A percentile compares a stretch with the other conserved stretches of the same genome.
Conservation (phyloP, 2,329 filamentous ascomycete species). For the Aureobasidium sp. region DNA sequence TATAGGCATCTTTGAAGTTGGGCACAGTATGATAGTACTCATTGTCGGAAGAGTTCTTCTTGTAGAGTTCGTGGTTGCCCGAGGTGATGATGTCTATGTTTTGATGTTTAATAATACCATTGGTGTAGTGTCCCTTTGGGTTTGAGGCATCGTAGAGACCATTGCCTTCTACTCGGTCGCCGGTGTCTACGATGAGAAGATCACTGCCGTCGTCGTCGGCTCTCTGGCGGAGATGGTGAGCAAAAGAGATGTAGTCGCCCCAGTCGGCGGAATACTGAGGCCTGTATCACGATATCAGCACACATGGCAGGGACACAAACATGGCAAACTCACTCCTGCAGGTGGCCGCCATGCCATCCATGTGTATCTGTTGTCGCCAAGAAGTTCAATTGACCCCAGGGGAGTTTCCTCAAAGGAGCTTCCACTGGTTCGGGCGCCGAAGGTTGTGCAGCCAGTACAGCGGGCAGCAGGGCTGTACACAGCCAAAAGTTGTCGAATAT, state of each 20-base stretch:
- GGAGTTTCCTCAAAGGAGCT: conserved; percentile 74
- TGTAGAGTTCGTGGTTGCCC: conserved; percentile 95
- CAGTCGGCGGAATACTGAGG: conserved; percentile 92
- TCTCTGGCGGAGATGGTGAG: conserved; percentile 68
- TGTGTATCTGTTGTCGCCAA: conserved; percentile 93
- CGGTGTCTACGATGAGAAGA: conserved; percentile 88
- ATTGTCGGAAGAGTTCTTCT: conserved; percentile 65
- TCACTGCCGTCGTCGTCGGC: conserved; percentile 75
- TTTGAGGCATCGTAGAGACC: conserved; percentile 85
- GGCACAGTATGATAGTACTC: conserved; percentile 78
- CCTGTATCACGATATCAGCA: conserved; percentile 36
- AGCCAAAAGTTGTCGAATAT: conserved; percentile 19
- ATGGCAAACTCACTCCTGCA: conserved; percentile 63
- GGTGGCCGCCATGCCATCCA: conserved; percentile 89
- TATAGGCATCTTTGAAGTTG: conserved; percentile 70
- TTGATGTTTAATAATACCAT: conserved; percentile 78
- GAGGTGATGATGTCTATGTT: conserved; percentile 76
- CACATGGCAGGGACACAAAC: neutral
- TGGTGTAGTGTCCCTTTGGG: conserved; percentile 83
- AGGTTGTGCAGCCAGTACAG: conserved; percentile 55
- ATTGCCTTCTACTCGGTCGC: conserved; percentile 89
- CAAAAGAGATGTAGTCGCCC: conserved; percentile 96
- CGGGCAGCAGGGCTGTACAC: conserved; percentile 22
- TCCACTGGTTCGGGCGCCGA: conserved; percentile 68
- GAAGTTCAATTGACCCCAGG: conserved; percentile 90